Evolutionary conservation across 2,329 filamentous ascomycete genomes (phyloP).

Genomic region (Orbilia quercus): DNA sequence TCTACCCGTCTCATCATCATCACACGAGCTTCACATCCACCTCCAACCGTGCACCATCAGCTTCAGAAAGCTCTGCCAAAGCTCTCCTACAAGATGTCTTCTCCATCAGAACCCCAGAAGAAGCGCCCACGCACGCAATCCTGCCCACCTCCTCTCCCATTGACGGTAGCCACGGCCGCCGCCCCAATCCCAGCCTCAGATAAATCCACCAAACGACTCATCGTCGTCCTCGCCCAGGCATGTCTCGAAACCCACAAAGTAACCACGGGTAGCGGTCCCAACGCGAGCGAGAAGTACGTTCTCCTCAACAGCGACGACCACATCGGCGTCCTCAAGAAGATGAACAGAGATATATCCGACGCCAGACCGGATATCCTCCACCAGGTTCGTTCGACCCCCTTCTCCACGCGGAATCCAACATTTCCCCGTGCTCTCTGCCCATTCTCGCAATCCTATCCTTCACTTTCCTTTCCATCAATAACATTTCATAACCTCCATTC

Average conservation of each 20-base stretch:
- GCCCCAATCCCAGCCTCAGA: conserved; percentile 83
- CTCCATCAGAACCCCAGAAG: conserved; percentile 58
- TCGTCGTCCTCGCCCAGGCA: conserved; percentile 96
- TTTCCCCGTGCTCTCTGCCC: conserved; percentile 46
- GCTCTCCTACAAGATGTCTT: conserved; percentile 58
- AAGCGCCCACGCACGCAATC: conserved; percentile 82
- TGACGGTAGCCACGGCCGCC: conserved; percentile 92
- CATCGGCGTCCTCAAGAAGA: conserved; percentile 98
- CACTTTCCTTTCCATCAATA: background rate
- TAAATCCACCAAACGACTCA: conserved; percentile 89
- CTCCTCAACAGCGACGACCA: conserved; percentile 98
- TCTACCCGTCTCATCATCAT: conserved; percentile 3
- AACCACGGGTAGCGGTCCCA: conserved; percentile 73
- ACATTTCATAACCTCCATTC: conserved; percentile 41
- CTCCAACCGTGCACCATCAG: background rate
- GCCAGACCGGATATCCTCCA: conserved; percentile 97
- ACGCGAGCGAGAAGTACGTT: conserved; percentile 93
- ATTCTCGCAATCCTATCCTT: background rate
- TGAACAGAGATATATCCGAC: conserved; percentile 98
- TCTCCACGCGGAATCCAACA: conserved; percentile 57
- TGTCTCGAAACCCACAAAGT: conserved; percentile 98
- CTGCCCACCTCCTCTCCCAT: conserved; percentile 89
- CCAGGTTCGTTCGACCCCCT: conserved; percentile 74
- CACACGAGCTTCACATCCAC: conserved; percentile 15
- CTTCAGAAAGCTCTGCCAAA: background rate